These are phyloP conservation scores for Groenewaldozyma auringiensis DNA, from an alignment of 1,139 yeast species.

Conservation along the genomic window DNA sequence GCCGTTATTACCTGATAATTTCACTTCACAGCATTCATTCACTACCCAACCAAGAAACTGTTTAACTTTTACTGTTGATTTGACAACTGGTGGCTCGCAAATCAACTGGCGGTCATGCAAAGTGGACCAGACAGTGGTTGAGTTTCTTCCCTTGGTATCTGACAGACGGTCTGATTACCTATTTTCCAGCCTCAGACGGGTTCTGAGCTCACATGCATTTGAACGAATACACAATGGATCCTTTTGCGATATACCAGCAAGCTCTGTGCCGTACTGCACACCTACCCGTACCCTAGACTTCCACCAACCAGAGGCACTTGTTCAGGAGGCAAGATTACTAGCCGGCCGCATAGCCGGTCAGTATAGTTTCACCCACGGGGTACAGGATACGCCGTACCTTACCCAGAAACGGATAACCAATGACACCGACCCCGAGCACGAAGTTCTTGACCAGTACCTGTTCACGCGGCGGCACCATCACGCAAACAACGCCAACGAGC, in stretches of 20 bases:
- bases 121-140: background rate
- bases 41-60: background rate
- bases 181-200: background rate
- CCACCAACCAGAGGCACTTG: conserved; percentile 3
- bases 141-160: background rate
- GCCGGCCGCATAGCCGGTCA: conserved; percentile 14
- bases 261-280: conserved; percentile 9
- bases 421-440: conserved; percentile 3
- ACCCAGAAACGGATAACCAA: background rate
- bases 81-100: background rate
- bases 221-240: conserved; percentile 13
- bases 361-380: conserved; percentile 7
- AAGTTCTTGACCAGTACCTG: conserved; percentile 3
- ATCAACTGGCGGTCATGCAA: background rate
- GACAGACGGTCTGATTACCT: conserved; percentile 1
- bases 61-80: background rate
- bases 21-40: conserved; percentile 6
- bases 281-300: conserved; percentile 2
- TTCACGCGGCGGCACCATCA: conserved; percentile 5
- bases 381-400: conserved; percentile 7
- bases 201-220: background rate
- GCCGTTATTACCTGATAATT: conserved; percentile 9
- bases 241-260: conserved; percentile 9
- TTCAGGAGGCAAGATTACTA: conserved; percentile 14
- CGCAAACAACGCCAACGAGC: conserved; percentile 5